phyloP scores from a whole-genome alignment of 2,329 filamentous ascomycete genomes.

The Fusarium sulawesiense region DNA sequence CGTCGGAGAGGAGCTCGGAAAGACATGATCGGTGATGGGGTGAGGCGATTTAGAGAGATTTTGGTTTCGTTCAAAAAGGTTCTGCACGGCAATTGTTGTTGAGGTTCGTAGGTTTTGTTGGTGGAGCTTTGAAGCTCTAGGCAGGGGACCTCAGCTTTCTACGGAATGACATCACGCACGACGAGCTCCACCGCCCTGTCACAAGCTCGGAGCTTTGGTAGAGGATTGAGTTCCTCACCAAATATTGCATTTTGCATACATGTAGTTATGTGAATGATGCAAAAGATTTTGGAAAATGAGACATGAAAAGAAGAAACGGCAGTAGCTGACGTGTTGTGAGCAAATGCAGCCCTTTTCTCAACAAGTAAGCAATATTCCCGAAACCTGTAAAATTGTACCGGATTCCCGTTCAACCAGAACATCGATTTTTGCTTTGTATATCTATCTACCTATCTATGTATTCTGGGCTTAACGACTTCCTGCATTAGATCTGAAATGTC shows the following conservation, averaged over 20 bases:
- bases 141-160: conserved; percentile 2
- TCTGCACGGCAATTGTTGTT: conserved; percentile 30
- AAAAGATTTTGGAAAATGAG: background rate
- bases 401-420: background rate
- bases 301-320: background rate
- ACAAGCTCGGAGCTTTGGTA: background rate
- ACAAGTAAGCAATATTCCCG: background rate
- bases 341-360: background rate
- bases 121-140: conserved; percentile 25
- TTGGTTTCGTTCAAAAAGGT: conserved; percentile 8
- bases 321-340: background rate
- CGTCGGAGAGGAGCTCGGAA: conserved; percentile 53
- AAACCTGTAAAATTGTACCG: background rate
- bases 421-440: background rate
- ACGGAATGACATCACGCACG: conserved; percentile 44
- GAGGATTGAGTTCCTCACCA: background rate
- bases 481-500: background rate
- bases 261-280: background rate
- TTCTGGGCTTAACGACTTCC: background rate
- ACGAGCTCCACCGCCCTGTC: conserved; percentile 24
- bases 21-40: conserved; percentile 47
- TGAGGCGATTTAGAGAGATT: conserved; percentile 1
- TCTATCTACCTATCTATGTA: background rate
- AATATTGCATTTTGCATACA: background rate
- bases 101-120: conserved; percentile 7